Conservation (phyloP, 371 early-diverging fungal species). For the Haplosporangium sp. region DNA sequence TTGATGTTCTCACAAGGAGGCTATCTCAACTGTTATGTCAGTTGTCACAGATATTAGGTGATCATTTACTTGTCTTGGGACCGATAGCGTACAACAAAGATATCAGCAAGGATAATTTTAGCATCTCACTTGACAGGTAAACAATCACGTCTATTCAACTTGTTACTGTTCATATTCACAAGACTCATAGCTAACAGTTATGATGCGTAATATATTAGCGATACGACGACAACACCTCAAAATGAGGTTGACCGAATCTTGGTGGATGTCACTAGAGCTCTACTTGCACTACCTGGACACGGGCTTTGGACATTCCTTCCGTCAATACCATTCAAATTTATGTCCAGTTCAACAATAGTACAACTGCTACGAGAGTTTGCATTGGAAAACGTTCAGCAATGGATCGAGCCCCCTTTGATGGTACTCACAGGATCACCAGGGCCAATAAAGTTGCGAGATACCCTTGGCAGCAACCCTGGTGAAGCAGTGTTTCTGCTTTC, state of each 20-base stretch:
- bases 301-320: slow-evolving; percentile 64
- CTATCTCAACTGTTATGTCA: slow-evolving; percentile 61
- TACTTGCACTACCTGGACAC: slow-evolving; percentile 44
- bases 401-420: slow-evolving; percentile 21
- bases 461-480: slow-evolving; percentile 28
- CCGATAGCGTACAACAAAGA: slow-evolving; percentile 22
- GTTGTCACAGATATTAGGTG: slow-evolving; percentile 53
- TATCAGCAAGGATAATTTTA: background rate
- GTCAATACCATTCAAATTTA: slow-evolving; percentile 61
- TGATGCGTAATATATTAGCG: background rate
- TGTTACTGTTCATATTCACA: background rate
- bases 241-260: slow-evolving; percentile 25
- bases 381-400: slow-evolving; percentile 26
- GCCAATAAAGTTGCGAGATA: slow-evolving; percentile 46
- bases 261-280: slow-evolving; percentile 25
- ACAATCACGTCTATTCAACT: background rate
- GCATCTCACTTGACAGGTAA: slow-evolving; percentile 33
- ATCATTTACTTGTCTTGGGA: slow-evolving; percentile 37
- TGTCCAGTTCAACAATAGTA: slow-evolving; percentile 59
- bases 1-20: slow-evolving; percentile 52
- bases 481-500: slow-evolving; percentile 49
- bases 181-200: background rate
- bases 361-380: slow-evolving; percentile 42
- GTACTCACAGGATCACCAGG: slow-evolving; percentile 31
- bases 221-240: slow-evolving; percentile 18